Evolutionary conservation across 2,329 filamentous ascomycete species (phyloP).

Genomic region (Aureobasidium sp.): DNA sequence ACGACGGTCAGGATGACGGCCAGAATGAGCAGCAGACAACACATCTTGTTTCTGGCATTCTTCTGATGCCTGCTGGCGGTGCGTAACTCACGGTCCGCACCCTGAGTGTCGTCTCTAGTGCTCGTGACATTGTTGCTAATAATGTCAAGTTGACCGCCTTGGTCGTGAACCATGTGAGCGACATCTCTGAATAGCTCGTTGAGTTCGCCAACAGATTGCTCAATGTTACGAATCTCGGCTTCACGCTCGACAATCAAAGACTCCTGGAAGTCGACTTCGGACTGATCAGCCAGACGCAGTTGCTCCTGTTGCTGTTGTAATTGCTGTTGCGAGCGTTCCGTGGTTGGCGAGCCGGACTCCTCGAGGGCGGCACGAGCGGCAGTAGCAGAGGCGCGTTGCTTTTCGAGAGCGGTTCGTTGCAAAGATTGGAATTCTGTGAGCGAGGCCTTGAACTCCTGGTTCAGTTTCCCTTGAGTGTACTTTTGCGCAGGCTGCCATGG

Average conservation of each 20-base stretch:
- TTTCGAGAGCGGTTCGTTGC: constrained; percentile 86
- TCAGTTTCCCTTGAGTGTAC: constrained; percentile 92
- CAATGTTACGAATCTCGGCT: constrained; percentile 93
- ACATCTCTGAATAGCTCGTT: constrained; percentile 97
- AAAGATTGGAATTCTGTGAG: constrained; percentile 86
- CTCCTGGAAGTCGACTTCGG: constrained; percentile 97
- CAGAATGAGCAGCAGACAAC: constrained; percentile 81
- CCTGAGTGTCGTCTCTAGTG: constrained; percentile 71
- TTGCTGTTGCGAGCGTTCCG: constrained; percentile 45
- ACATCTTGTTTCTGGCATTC: constrained; percentile 89
- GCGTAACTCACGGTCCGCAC: constrained; percentile 77
- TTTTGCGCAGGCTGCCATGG: constrained; percentile 73
- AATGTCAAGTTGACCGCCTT: constrained; percentile 80
- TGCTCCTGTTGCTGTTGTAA: constrained; percentile 53
- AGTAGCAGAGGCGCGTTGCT: constrained; percentile 77
- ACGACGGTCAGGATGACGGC: constrained; percentile 85
- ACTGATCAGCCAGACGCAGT: constrained; percentile 75
- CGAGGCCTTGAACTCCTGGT: constrained; percentile 82
- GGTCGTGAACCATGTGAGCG: constrained; percentile 93
- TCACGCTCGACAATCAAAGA: constrained; percentile 92
- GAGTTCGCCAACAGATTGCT: constrained; percentile 88
- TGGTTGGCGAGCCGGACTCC: constrained; percentile 34
- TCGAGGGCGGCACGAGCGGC: constrained; percentile 78
- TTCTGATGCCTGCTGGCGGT: constrained; percentile 89
- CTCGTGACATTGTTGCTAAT: constrained; percentile 85